Percentiles rank a stretch among this genome's conserved stretches.
These are phyloP conservation scores for Casaregolazyma lundiana DNA, from an alignment of 1,139 yeast genomes.

Conservation along the genomic window DNA sequence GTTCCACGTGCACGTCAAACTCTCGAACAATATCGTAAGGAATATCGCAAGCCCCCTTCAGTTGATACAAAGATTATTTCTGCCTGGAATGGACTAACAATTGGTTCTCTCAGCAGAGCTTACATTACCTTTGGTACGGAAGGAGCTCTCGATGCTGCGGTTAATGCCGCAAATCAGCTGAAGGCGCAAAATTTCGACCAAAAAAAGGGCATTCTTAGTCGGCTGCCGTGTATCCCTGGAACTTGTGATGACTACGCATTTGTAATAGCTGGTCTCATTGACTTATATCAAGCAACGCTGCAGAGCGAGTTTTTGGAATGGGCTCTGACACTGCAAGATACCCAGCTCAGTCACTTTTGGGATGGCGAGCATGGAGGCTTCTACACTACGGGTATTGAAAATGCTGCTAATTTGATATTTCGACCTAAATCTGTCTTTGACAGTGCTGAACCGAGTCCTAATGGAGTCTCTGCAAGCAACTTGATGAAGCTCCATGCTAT, in stretches of 20 bases:
- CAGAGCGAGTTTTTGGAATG: conserved; percentile 28
- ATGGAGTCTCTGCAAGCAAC: conserved; percentile 35
- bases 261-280: conserved; percentile 34
- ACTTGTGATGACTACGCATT: conserved; percentile 38
- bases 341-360: conserved; percentile 33
- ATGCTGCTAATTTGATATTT: conserved; percentile 24
- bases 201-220: conserved; percentile 18
- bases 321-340: conserved; percentile 33
- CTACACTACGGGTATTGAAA: conserved; percentile 23
- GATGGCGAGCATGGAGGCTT: conserved; percentile 34
- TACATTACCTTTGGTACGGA: conserved; percentile 18
- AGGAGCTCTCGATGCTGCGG: conserved; percentile 27
- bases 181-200: conserved; percentile 23
- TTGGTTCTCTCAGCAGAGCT: conserved; percentile 36
- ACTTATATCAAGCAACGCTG: conserved; percentile 34
- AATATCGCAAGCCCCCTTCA: conserved; percentile 28
- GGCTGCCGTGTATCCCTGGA: conserved; percentile 25
- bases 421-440: conserved; percentile 37
- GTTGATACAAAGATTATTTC: conserved; percentile 34
- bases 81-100: conserved; percentile 37
- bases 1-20: conserved; percentile 23
- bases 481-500: conserved; percentile 29
- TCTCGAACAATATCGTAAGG: conserved; percentile 27
- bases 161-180: conserved; percentile 28
- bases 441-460: conserved; percentile 36